These are phyloP conservation scores for Acer saccharum DNA, from an alignment of 345 rosid species.

Conservation along the genomic window DNA sequence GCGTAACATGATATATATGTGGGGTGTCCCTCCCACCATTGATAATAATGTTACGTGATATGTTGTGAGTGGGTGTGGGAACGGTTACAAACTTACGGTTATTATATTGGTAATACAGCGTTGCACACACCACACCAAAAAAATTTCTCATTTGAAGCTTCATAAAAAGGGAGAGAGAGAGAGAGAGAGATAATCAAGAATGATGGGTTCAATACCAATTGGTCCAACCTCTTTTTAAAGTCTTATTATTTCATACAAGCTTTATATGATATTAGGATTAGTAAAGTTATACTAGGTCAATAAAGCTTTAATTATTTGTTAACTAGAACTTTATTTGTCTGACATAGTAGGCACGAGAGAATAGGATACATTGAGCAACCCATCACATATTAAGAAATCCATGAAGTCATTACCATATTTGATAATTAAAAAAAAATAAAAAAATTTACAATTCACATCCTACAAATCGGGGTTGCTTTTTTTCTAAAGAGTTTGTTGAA, in stretches of 20 bases:
- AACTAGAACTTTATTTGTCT: background rate
- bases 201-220: background rate
- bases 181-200: background rate
- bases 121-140: background rate
- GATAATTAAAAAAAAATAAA: background rate
- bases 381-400: background rate
- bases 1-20: too few relatives aligned
- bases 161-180: background rate
- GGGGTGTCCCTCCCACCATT: too few relatives aligned
- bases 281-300: background rate
- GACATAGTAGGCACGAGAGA: slow-evolving; percentile 2
- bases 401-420: background rate
- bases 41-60: too few relatives aligned
- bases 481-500: background rate
- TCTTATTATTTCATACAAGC: background rate
- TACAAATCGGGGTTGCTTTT: background rate
- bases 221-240: background rate
- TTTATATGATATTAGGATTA: background rate
- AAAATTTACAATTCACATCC: background rate
- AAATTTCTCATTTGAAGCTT: background rate
- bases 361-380: background rate
- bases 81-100: too few relatives aligned
- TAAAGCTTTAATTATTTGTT: background rate
- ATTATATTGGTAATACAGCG: background rate
- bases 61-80: too few relatives aligned